Evolutionary conservation across 1,284 basidiomycete species (phyloP), one percentile per base, ranked within the genome.

Genomic region (Malassezia psittaci): DNA sequence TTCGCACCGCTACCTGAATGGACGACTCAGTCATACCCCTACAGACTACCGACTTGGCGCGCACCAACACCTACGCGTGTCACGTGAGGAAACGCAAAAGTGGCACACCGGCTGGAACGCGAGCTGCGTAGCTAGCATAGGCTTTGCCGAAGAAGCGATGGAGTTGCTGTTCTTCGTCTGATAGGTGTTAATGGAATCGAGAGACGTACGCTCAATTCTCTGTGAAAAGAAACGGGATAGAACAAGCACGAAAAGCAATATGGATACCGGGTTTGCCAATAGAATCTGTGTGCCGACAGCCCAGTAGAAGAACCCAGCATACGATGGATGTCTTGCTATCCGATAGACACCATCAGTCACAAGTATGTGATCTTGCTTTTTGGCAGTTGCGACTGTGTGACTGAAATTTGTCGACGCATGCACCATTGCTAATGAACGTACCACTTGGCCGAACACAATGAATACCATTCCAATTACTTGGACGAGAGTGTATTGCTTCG

Each of bases 251-350:
- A 83, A 90, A 2, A 83, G 69, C 1, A 82, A 49, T 68, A 88
- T 85, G 12, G 83, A 83, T 21, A 90, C 39, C 0, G 87, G 82
- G 74, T 98, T 98, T 66, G 88, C 88, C 24, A 98, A 79, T 3
- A 90, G 81, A n/a, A 98, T 76, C 72, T 98, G 91, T 0, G 91
- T 96, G 1, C 89, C 89, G 33, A 98, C 68, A 0, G 90, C 91
- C 93, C 93, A 98, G 76, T 93, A 96, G 77, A 87, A 94, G 79
- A 98, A 99, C 3, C 93, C 94, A 0, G 88, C 83, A 67, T 99
- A 99, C 0, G 90, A 94, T 9, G 94, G 94, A 75, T 99, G 94
- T 5, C 94, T 83, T 56, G 85, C 86, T 81, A 83, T 88, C 21
- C 88, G 90, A 63, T 9, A 74, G 1, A 74, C 60, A 18, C 72